Conservation (phyloP, 176 grass and related monocot species). For the Thalia dealbata region DNA sequence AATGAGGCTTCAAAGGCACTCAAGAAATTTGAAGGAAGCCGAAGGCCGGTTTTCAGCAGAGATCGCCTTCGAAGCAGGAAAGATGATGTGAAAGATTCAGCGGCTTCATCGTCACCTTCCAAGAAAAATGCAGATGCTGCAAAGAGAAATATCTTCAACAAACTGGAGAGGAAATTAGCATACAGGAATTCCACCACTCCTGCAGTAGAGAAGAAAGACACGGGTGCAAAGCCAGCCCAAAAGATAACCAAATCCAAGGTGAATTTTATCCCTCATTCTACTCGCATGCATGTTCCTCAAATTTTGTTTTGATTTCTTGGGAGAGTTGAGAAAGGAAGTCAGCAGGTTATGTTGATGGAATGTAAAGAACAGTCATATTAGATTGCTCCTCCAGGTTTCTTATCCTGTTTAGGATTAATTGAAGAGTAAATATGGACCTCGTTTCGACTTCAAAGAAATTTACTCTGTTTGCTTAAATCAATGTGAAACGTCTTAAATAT, state of each 20-base stretch:
- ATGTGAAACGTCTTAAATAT: no score
- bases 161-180: neutral
- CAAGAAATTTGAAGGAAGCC: neutral
- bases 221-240: neutral
- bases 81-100: neutral
- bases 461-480: no score
- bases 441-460: no score
- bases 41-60: neutral
- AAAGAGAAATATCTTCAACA: neutral
- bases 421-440: no score
- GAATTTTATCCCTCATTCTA: neutral
- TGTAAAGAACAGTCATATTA: no score
- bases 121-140: neutral
- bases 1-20: conserved; percentile 7
- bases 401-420: no score
- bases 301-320: neutral
- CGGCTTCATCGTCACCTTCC: neutral
- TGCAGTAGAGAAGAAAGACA: neutral
- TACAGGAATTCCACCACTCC: neutral
- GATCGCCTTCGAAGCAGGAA: conserved; percentile 9
- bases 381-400: neutral
- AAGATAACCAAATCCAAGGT: neutral
- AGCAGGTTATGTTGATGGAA: no score
- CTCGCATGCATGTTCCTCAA: neutral
- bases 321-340: no score